Conservation (phyloP, 2,329 filamentous ascomycete genomes). For the Sporothrix pseudoabietina region DNA sequence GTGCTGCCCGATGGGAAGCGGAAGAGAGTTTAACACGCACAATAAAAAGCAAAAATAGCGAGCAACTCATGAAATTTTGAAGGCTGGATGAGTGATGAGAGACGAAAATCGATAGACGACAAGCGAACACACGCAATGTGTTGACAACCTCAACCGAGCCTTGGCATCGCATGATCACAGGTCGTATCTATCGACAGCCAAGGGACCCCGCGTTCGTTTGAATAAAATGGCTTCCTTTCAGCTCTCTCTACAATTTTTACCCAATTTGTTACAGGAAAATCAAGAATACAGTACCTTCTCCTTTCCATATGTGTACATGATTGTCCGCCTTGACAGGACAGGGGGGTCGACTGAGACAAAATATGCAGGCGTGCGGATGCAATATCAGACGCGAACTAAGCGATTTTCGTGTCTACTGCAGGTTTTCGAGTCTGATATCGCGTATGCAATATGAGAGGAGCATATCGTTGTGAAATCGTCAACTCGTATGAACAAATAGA, state of each 20-base stretch:
- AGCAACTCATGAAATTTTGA: not conserved
- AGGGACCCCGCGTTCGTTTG: not conserved
- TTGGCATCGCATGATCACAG: not conserved
- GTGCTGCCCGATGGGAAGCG: too few species aligned
- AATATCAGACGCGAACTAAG: slow-evolving; percentile 5
- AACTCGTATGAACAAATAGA: not conserved
- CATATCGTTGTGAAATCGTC: not conserved
- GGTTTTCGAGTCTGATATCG: not conserved
- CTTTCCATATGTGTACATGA: not conserved
- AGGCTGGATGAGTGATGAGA: not conserved
- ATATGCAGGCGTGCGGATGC: slow-evolving; percentile 21
- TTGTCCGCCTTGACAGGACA: not conserved
- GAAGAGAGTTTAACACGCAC: not conserved
- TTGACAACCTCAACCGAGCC: not conserved
- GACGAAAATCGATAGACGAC: not conserved
- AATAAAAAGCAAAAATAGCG: not conserved
- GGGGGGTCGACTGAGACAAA: slow-evolving; percentile 21
- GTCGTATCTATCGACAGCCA: not conserved
- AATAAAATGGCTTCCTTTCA: too few species aligned
- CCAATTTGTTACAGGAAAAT: not conserved
- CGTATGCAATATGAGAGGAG: slow-evolving; percentile 2
- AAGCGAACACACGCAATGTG: not conserved
- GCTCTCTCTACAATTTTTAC: not conserved
- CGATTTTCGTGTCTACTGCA: not conserved
- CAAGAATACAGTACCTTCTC: too few species aligned